Evolutionary conservation across 2,329 filamentous ascomycete genomes (phyloP).

Genomic region (Pyrenophora tritici-repentis): DNA sequence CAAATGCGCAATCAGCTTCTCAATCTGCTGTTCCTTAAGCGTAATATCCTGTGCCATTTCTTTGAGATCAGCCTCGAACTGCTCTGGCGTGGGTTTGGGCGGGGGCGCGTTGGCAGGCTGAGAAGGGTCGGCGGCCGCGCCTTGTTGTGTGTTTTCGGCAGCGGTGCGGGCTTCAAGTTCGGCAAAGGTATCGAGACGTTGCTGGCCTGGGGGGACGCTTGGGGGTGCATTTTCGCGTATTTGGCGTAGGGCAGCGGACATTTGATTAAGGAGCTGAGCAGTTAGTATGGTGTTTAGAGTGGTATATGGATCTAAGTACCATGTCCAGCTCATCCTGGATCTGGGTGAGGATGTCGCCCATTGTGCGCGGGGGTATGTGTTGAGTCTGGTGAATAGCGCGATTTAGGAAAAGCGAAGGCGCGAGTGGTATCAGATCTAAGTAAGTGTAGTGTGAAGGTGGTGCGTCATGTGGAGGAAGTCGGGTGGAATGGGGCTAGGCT

Average conservation of each 20-base stretch:
- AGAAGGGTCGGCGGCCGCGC: slow-evolving; percentile 15
- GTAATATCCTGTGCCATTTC: slow-evolving; percentile 79
- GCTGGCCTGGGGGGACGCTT: slow-evolving; percentile 51
- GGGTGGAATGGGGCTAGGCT: slow-evolving; percentile 19
- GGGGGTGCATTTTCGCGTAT: slow-evolving; percentile 51
- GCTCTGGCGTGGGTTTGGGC: slow-evolving; percentile 35
- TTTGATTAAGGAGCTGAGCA: slow-evolving; percentile 53
- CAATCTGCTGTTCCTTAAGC: slow-evolving; percentile 81
- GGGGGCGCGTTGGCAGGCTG: slow-evolving; percentile 16
- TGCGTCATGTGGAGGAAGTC: no score
- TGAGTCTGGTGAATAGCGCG: no score
- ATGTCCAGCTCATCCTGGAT: slow-evolving; percentile 84
- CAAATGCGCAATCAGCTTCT: slow-evolving; percentile 73
- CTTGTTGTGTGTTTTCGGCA: slow-evolving; percentile 23
- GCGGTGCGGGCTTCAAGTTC: slow-evolving; percentile 36
- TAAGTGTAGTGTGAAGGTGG: not conserved
- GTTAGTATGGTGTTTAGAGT: slow-evolving; percentile 2
- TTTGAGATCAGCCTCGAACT: slow-evolving; percentile 68
- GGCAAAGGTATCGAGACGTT: slow-evolving; percentile 41
- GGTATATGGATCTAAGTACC: slow-evolving; percentile 51
- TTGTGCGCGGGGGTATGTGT: slow-evolving; percentile 39
- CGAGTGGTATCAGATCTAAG: not conserved
- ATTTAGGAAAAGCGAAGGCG: no score
- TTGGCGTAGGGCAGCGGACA: slow-evolving; percentile 53
- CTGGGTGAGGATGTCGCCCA: slow-evolving; percentile 80